Evolutionary conservation across 306 rosid genomes (phyloP), one percentile per base, ranked within the genome.

Genomic region (Urtica urens): DNA sequence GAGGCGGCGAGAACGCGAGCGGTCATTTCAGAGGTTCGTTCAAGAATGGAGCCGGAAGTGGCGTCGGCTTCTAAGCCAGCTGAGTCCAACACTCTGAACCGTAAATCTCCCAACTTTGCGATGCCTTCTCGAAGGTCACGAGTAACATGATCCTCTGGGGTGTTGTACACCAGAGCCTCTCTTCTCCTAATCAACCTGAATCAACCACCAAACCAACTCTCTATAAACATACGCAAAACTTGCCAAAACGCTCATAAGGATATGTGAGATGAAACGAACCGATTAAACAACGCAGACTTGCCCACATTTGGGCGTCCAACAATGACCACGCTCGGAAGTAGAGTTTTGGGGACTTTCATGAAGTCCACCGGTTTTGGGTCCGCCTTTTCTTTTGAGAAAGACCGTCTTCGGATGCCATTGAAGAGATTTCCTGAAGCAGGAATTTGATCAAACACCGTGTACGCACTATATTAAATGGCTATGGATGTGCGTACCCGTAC

Each of bases 91-190:
- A 84, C 97, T 59, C 69, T 78, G 77, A 90, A 84, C 22, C 97
- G 78, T 39, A 90, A 60, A 73, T 90, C 74, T 49, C 92, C 78
- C 69, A 90, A 67, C 62, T 84, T 90, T 21, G 97, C 97, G 53
- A 90, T 49, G 31, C 95, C 97, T 68, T 84, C 95, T 33, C 95
- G 74, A 10, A 90, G 60, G 60, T 90, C 97, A 26, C 97, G 79
- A 43, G 97, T 90, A 38, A 90, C 97, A 56, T 90, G 97, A 69
- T 90, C 94, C 23, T 79, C 66, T 0, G 95, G 97, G 3, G 97
- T 90, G 65, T 90, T 90, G 69, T 77, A 81, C 2, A 90, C 97
- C 19, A 90, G 87, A 22, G 97, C 95, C 69, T 90, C 97, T 60
- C 95, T 78, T 72, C 97, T 69, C 46, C 76, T 73, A 57, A 90